phyloP scores from a whole-genome alignment of 1,284 basidiomycete species.

The Cutaneotrichosporon cavernicola region DNA sequence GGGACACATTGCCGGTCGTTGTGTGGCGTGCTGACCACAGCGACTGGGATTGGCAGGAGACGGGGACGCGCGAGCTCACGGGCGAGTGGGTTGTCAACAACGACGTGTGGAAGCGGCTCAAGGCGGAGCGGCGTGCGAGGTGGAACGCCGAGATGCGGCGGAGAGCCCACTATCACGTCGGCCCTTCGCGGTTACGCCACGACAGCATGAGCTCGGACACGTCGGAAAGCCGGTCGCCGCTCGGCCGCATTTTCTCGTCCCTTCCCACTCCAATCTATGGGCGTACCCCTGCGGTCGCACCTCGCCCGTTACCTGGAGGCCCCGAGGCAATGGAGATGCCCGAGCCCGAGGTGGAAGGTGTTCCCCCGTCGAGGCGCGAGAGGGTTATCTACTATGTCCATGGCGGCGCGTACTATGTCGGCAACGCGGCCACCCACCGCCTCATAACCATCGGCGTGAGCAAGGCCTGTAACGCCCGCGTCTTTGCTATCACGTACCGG shows the following conservation, averaged over 20 bases:
- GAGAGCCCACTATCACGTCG: constrained; percentile 11
- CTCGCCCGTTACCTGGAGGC: not conserved
- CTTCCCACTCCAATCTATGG: constrained; percentile 8
- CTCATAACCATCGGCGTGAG: constrained; percentile 88
- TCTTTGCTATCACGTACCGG: constrained; percentile 98
- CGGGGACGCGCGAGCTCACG: constrained; percentile 74
- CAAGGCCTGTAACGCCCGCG: constrained; percentile 83
- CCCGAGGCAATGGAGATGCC: constrained; percentile 12
- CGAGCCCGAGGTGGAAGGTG: constrained; percentile 29
- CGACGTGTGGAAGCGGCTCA: constrained; percentile 82
- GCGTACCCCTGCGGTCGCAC: not conserved
- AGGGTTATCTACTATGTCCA: constrained; percentile 90
- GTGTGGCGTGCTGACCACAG: constrained; percentile 37
- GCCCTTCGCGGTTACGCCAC: constrained; percentile 18
- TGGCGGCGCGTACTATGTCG: constrained; percentile 92
- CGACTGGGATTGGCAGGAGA: constrained; percentile 71
- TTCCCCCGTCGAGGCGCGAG: constrained; percentile 58
- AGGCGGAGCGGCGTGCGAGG: constrained; percentile 70
- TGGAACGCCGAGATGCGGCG: constrained; percentile 26
- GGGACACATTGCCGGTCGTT: not conserved
- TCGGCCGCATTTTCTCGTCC: not conserved
- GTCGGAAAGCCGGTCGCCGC: not conserved
- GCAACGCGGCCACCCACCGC: constrained; percentile 90
- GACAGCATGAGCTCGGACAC: constrained; percentile 4
- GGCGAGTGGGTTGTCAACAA: constrained; percentile 97